Evolutionary conservation across 257 asterid species (phyloP), one percentile per base, ranked within the genome.

Genomic region (Lycium barbarum): DNA sequence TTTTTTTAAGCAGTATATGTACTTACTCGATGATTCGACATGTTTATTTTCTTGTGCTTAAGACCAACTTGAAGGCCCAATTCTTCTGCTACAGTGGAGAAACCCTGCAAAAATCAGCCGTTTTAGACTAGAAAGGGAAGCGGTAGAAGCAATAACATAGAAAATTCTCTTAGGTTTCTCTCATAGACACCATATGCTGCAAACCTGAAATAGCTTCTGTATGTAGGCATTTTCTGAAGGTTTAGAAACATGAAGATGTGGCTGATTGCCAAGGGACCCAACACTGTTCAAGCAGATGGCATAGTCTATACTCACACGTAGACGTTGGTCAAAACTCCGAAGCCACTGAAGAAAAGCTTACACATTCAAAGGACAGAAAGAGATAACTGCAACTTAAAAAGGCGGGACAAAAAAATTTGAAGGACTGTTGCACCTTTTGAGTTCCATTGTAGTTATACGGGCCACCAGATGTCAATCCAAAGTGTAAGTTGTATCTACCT

Each of bases 11-110:
- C 11, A 7, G 82, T 26, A 55, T 53, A 53, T 76, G 62, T 62
- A 88, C 98, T 92, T 91, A 95, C 99, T 90, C 99, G 93, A 86
- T 96, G 91, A 89, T 94, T 92, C 33, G 99, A 97, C 85, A 97
- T 94, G 92, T 97, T 97, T 81, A 97, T 97, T 90, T 95, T 95
- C 90, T 97, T 95, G 98, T 97, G 99, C 92, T 95, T 97, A 86
- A 97, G 88, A 67, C 93, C 96, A 86, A 97, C 93, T 81, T 92
- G 89, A 85, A 95, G 90, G 84, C 97, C 99, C 90, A 90, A 83
- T 86, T 95, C 94, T 82, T 90, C 89, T n/a, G 97, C 94, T 45
- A 95, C 98, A 76, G 86, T 88, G 84, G 97, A 95, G 74, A 97
- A 90, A 87, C 93, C 95, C 99, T 96, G 94, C 84, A 93, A 80